Evolutionary conservation across 2,329 filamentous ascomycete species (phyloP), one percentile per base, ranked within the genome.

Genomic region (Escovopsis sp.): DNA sequence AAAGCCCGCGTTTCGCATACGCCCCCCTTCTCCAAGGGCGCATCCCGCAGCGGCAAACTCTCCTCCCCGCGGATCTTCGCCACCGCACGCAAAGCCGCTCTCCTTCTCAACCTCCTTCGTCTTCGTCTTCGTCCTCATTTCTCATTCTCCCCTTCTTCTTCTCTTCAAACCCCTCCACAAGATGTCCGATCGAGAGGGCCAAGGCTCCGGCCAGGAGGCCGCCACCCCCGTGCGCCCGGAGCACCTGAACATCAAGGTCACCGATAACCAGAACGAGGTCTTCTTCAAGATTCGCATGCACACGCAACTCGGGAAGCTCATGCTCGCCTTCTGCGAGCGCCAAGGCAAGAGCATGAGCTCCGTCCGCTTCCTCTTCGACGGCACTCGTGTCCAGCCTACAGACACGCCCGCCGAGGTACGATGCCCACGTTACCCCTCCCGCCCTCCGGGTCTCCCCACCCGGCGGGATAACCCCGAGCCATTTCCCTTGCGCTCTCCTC

Each of bases 261-360:
- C 90, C 0, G 90, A 98, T 50, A 94, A 93, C 65, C 94, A 94
- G 66, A 98, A 98, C 57, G 90, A 98, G 57, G 88, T 98, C 50
- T 98, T 96, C 61, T 98, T 98, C 70, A 98, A 98, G 70, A 98
- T 98, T 66, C 98, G 98, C 78, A 76, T 87, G 27, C 86, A 80
- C 16, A 98, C 90, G 1, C 83, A 86, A 57, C 73, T 98, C 2
- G 90, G 94, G 64, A 98, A 98, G 68, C 69, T 98, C 37, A 98
- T 98, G 90, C 80, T 85, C 42, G 90, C 90, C 15, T 98, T 96
- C 59, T 98, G 90, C 60, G 88, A 96, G 47, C 76, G 90, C 17
- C 87, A 94, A 57, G 90, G 90, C 49, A 96, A 96, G 67, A 75
- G 79, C 25, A 64, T 78, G 6, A 73, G 67, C 25, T 88, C 83